Base-by-base conservation (phyloP, 495 filamentous ascomycete genomes). In the Neurospora sp. region DNA sequence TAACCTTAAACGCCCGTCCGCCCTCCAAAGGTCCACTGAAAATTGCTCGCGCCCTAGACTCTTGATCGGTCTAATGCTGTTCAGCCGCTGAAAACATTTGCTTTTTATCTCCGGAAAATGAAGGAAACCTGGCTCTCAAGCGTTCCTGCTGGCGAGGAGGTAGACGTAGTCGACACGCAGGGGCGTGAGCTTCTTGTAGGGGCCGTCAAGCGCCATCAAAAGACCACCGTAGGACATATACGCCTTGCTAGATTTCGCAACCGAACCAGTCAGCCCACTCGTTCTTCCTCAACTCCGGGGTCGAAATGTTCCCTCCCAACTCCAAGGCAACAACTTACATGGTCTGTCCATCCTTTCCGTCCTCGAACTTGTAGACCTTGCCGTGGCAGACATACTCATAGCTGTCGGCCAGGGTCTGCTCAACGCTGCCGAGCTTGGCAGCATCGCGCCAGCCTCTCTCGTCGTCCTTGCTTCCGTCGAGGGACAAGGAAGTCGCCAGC, bases 311-410 rank as follows among this genome's bases (percentile, higher is more conserved):
- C 6, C 22, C 18, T 31, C 39, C 10, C 73, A 31, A 16, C 16
- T n/a, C 37, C 5, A 10, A 27, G 39, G 37, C 35, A 39, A 73
- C 31, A 18, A 86, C 94, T 84, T 83, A 97, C 96, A 98, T 96
- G 71, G 87, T 93, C 78, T 92, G 89, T 39, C 89, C 89, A 75
- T 91, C 90, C 11, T 87, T 84, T 59, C 88, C 92, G 80, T 98
- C 96, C 82, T 96, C 94, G 80, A 98, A 98, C 76, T 94, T 91
- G 85, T 99, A 99, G 41, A 97, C 91, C 89, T 98, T 98, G 73
- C 96, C 96, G 82, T 97, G 90, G 82, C 94, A 97, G 65, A 98
- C 96, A 81, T 99, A 99, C 77, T 99, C 96, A 74, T 90, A 99
- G 81, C 92, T 89, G 80, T 98, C 94, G 27, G 96, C 94, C 46